Evolutionary conservation across 495 filamentous ascomycete species (phyloP), one percentile per base, ranked within the genome.

Genomic region (Neurospora terricola): DNA sequence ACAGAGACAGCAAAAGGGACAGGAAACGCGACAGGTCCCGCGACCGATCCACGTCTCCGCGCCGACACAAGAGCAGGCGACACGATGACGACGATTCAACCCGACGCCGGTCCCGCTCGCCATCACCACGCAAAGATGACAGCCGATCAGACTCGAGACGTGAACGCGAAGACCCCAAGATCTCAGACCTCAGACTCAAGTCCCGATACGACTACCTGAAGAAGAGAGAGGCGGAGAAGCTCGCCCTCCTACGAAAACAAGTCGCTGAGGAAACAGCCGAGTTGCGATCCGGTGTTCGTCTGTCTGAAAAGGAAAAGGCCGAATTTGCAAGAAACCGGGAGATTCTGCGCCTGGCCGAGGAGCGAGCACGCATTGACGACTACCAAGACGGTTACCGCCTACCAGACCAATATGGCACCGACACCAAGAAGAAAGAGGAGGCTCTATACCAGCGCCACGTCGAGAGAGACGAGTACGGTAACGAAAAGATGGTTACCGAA

Each of bases 351-450:
- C 87, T 98, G 48, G 95, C 96, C 0, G 94, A 97, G 83, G 94
- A 97, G 81, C 87, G 96, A 45, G 82, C 94, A 38, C 87, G 89
- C 36, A 96, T 98, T 73, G 95, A 98, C 79, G 95, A 98, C 76
- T 89, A 97, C 77, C 89, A 91, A 21, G 94, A 97, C 85, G 96
- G 96, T 6, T 98, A 98, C 80, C 91, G 91, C 81, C 90, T 99
- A 82, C 95, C 96, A 0, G 94, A 97, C 72, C 94, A 97, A 78
- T 97, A 97, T 76, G 96, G 95, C 73, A 96, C 92, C 2, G 95
- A 97, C 79, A 89, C 88, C 80, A 94, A 93, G 81, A 91, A 92
- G 83, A 97, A 97, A 79, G 91, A 97, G 77, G 91, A 95, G 36
- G 94, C 93, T 11, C 88, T 97, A 39, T 96, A 96, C 83, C 92